Evolutionary conservation across 202 grass and related monocot genomes (phyloP).

Genomic region (Cymbopogon flexuosus): DNA sequence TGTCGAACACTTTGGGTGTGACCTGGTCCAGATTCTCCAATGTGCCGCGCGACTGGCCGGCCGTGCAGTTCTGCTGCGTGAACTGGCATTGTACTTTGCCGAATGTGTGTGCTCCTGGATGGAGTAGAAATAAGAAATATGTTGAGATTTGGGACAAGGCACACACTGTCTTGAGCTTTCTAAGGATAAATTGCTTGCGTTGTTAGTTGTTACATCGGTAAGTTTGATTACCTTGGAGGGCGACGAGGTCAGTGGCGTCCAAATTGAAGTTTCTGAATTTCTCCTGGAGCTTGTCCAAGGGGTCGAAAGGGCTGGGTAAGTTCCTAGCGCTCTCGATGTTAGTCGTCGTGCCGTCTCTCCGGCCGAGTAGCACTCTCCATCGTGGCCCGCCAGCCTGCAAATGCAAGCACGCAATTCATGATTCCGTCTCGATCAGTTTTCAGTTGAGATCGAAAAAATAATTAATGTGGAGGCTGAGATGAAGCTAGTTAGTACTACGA

Average conservation of each 20-base stretch:
- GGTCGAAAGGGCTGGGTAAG: slow-evolving; percentile 1
- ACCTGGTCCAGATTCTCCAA: slow-evolving; percentile 25
- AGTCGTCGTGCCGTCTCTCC: slow-evolving; percentile 24
- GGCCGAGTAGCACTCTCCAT: slow-evolving; percentile 37
- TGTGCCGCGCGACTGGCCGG: not conserved
- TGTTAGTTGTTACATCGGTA: no score
- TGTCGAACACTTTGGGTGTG: slow-evolving; percentile 22
- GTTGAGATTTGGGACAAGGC: not conserved
- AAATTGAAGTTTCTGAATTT: slow-evolving; percentile 37
- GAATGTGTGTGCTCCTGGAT: not conserved
- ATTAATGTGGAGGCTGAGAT: not conserved
- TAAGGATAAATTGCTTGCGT: no score
- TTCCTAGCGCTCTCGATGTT: slow-evolving; percentile 29
- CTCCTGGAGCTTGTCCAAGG: not conserved
- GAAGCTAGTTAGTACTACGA: no score
- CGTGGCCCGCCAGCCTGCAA: slow-evolving; percentile 20
- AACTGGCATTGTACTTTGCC: slow-evolving; percentile 5
- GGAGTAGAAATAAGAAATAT: not conserved
- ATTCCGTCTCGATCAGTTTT: not conserved
- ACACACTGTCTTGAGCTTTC: no score
- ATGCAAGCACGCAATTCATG: no score
- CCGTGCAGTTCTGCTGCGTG: not conserved
- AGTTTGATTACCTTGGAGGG: slow-evolving; percentile 30
- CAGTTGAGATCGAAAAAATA: not conserved
- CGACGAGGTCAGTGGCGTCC: slow-evolving; percentile 36